A percentile compares a stretch with the other conserved stretches of the same genome.
phyloP scores from a whole-genome alignment of 2,329 filamentous ascomycete genomes.

The Arthrinium phaeospermum region DNA sequence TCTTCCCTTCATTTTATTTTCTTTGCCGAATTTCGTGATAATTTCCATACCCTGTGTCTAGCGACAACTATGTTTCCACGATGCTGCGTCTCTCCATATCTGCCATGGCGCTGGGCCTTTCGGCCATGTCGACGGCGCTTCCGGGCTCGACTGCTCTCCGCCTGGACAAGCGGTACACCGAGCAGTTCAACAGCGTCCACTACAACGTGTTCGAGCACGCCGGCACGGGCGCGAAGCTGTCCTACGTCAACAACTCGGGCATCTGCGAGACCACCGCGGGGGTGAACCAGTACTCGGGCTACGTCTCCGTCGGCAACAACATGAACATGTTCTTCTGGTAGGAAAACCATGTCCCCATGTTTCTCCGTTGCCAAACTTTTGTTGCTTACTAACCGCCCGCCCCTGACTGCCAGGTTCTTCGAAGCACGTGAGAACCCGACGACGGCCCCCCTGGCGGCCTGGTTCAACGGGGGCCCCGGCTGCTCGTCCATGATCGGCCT shows the following conservation, averaged over 20 bases:
- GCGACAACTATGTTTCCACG: background rate
- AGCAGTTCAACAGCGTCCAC: slow-evolving; percentile 26
- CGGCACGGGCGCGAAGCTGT: slow-evolving; percentile 48
- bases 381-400: background rate
- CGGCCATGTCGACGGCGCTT: background rate
- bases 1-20: background rate
- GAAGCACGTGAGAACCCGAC: slow-evolving; percentile 39
- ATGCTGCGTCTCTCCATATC: background rate
- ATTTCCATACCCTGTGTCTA: background rate
- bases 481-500: slow-evolving; percentile 47
- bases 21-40: background rate
- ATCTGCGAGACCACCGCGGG: slow-evolving; percentile 57
- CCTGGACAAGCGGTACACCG: slow-evolving; percentile 28
- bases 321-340: slow-evolving; percentile 53
- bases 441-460: slow-evolving; percentile 41
- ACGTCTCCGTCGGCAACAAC: slow-evolving; percentile 51
- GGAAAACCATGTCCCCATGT: background rate
- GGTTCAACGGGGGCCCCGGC: slow-evolving; percentile 49
- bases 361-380: background rate
- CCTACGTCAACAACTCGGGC: slow-evolving; percentile 56
- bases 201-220: slow-evolving; percentile 55
- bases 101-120: background rate
- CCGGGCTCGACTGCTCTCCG: background rate
- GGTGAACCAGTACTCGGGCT: slow-evolving; percentile 57
- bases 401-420: slow-evolving; percentile 41